phyloP scores from a whole-genome alignment of 768 basidiomycete genomes.

The Multifurca ochricompacta region DNA sequence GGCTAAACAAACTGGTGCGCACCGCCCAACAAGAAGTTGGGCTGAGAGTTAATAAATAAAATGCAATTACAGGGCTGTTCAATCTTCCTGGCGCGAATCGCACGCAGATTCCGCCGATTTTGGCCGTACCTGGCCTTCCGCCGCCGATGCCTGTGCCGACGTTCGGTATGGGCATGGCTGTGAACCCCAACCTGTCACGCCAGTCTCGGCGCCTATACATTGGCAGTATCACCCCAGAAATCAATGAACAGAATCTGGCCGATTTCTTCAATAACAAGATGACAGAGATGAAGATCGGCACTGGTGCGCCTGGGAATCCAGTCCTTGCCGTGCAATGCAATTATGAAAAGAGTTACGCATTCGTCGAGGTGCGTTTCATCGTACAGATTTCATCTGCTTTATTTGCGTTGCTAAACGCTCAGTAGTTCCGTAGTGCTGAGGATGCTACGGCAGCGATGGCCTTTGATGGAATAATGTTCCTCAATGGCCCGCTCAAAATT shows the following conservation, averaged over 20 bases:
- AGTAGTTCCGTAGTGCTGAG: slow-evolving; percentile 91
- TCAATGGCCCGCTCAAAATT: slow-evolving; percentile 93
- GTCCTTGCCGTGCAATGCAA: slow-evolving; percentile 94
- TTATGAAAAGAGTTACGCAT: slow-evolving; percentile 98
- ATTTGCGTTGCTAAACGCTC: neutral
- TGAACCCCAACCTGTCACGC: slow-evolving; percentile 82
- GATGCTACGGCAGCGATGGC: slow-evolving; percentile 96
- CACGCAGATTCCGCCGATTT: slow-evolving; percentile 76
- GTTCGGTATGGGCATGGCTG: slow-evolving; percentile 80
- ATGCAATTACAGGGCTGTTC: slow-evolving; percentile 64
- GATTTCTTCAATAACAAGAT: slow-evolving; percentile 97
- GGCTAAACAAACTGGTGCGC: slow-evolving; percentile 92
- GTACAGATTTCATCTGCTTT: slow-evolving; percentile 11
- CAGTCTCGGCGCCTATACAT: slow-evolving; percentile 95
- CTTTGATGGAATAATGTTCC: slow-evolving; percentile 95
- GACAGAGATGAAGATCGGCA: slow-evolving; percentile 85
- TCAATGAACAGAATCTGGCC: slow-evolving; percentile 86
- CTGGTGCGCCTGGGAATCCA: slow-evolving; percentile 78
- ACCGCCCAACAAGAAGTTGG: no score
- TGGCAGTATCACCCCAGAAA: slow-evolving; percentile 90
- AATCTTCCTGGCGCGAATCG: slow-evolving; percentile 94
- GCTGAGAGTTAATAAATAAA: no score
- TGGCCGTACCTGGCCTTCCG: slow-evolving; percentile 73
- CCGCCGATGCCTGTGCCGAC: slow-evolving; percentile 78
- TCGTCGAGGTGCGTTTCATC: slow-evolving; percentile 70